A percentile compares a stretch with the other conserved stretches of the same genome.
These are phyloP conservation scores for Starmera caribaea DNA, from an alignment of 805 yeast genomes.

Conservation along the genomic window DNA sequence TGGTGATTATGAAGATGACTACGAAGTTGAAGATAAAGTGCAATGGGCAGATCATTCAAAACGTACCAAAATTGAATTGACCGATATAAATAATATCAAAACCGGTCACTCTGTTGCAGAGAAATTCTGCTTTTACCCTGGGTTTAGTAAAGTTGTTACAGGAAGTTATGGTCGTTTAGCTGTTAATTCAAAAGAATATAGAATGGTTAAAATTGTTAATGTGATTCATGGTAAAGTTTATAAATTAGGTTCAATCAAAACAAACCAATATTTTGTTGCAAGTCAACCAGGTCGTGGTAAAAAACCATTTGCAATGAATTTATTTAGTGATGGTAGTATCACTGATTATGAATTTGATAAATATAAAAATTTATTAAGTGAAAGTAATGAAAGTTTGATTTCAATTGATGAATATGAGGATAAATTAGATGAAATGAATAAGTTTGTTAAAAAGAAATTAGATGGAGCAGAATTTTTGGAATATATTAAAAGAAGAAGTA, in stretches of 20 bases:
- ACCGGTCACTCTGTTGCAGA: conserved; percentile 72
- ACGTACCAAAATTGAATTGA: conserved; percentile 37
- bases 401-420: conserved; percentile 52
- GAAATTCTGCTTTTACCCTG: conserved; percentile 74
- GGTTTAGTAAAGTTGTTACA: conserved; percentile 56
- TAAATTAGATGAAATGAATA: conserved; percentile 52
- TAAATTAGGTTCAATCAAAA: conserved; percentile 36
- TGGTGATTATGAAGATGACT: conserved; percentile 35
- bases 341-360: conserved; percentile 63
- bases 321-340: conserved; percentile 71
- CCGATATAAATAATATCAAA: conserved; percentile 62
- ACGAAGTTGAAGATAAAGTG: conserved; percentile 33
- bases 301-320: conserved; percentile 66
- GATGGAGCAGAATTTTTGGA: conserved; percentile 68
- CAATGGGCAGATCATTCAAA: conserved; percentile 37
- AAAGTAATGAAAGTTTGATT: conserved; percentile 51
- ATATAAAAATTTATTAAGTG: conserved; percentile 52
- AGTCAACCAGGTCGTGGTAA: conserved; percentile 73
- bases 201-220: conserved; percentile 75
- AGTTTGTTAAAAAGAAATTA: conserved; percentile 55
- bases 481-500: conserved; percentile 65
- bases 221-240: conserved; percentile 46
- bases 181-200: conserved; percentile 59
- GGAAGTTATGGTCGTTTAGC: conserved; percentile 81
- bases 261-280: conserved; percentile 55